Evolutionary conservation across 164 flowering plant species (phyloP), one percentile per base, ranked within the genome.

Genomic region (Dillenia suffruticosa): DNA sequence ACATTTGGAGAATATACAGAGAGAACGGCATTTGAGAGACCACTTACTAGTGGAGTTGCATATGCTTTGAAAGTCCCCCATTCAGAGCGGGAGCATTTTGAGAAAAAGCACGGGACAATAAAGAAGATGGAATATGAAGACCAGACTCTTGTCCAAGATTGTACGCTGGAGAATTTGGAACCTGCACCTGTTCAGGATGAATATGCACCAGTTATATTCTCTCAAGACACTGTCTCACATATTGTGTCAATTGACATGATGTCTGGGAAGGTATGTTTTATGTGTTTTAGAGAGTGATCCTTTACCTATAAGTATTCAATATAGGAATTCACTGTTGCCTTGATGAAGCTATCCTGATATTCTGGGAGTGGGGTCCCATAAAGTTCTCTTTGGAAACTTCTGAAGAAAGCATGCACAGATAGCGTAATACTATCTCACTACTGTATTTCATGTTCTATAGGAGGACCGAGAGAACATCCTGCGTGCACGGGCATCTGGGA

Each of bases 211-310:
- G 98, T 94, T 40, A 81, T 89, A 65, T 85, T 94, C 62, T 76
- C 91, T 26, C 98, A 94, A 66, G 82, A 89, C 72, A 91, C 97
- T 13, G 96, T 94, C 11, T 80, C 98, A 22, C 96, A 94, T 70
- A 89, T 94, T 17, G 92, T 87, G 19, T 94, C 98, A 51, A 86
- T 91, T 61, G 98, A 94, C 79, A 91, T 94, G 98, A 89, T 94
- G 95, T 94, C 98, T 15, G 97, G 98, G 68, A 83, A 84, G 94
- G 98, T 90, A 59, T 24, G 70, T 22, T 7, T 44, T 40, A 32
- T 24, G 44, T 50, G 9, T 15, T 17, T 45, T 13, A 1, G 1
- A 19, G 22, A 19, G 22, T 19, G 22, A 19, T 19, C 22, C 22
- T 19, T 1, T 19, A 19, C 22, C 22, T 19, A 1, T 19, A 19